Evolutionary conservation across 1,284 basidiomycete genomes (phyloP), one percentile per base, ranked within the genome.

Genomic region (Trichosporon faecale): DNA sequence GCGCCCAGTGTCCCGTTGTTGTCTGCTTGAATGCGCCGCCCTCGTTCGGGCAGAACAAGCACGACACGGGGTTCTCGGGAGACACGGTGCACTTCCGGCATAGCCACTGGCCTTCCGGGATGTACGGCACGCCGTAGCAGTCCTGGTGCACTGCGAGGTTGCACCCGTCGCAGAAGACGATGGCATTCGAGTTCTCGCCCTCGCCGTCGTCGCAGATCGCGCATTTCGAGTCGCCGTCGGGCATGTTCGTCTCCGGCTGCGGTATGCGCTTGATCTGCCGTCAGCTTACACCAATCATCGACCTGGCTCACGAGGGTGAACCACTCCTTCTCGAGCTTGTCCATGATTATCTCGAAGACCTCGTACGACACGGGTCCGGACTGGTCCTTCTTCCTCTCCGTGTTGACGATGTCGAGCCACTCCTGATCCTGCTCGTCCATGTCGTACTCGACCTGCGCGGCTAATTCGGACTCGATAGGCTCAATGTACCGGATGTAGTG

Each of bases 381-480:
- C 70, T 93, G 90, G 35, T 92, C 89, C 75, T 90, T 91, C 82
- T 88, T 91, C 31, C 97, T 87, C 70, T 98, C 94, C 7, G 83
- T 78, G 77, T 99, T 99, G 74, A 95, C 85, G 0, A 86, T 85
- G 75, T 97, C 92, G 6, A 99, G 88, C 97, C 97, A 99, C 81
- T 94, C 92, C 82, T 95, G 90, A 83, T 98, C 96, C 88, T 98
- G 96, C 80, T 98, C 97, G 79, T 99, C 97, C 95, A 99, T 99
- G 81, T 99, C 97, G 86, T 99, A 99, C 82, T 99, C 97, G 63
- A 98, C 96, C 79, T 96, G 94, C 63, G 89, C 88, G 11, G 91
- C 91, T 33, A 98, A 88, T 74, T 99, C 97, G 67, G 88, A 89
- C 82, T 99, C 96, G 74, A 96, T 86, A 0, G 96, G 96, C 79